A percentile compares a stretch with the other conserved stretches of the same genome.
Evolutionary conservation across 2,329 filamentous ascomycete genomes (phyloP).

Genomic region (Penicillium sp.): DNA sequence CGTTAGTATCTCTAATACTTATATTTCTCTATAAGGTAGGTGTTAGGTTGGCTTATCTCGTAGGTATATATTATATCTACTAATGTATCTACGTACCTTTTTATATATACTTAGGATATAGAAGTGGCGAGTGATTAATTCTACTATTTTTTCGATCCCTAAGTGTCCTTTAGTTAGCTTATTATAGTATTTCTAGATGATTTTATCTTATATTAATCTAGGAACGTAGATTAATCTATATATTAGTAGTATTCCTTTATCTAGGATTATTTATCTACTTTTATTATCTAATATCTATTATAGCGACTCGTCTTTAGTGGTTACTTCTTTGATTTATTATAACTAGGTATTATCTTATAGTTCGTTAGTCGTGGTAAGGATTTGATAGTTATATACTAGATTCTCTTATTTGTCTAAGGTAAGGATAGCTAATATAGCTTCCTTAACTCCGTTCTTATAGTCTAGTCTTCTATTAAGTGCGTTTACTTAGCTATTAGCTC

Average conservation of each 20-base stretch:
- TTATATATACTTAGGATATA: neutral
- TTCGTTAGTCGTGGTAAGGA: neutral
- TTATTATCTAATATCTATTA: neutral
- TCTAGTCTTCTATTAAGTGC: neutral
- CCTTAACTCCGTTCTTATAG: neutral
- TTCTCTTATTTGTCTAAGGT: neutral
- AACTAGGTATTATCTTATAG: neutral
- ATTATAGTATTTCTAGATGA: slow-evolving; percentile 1
- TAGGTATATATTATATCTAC: neutral
- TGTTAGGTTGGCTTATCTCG: neutral
- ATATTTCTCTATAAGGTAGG: neutral
- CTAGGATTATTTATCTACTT: too few species aligned
- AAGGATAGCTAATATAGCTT: neutral
- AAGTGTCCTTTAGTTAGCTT: neutral
- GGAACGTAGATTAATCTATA: slow-evolving; percentile 7
- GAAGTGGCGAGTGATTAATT: neutral
- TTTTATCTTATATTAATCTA: neutral
- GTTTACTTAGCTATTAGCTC: neutral
- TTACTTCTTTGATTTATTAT: neutral
- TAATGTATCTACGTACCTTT: slow-evolving; percentile 3
- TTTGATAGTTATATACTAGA: neutral
- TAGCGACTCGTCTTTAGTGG: too few species aligned
- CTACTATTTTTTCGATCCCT: neutral
- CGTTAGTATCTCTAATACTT: neutral
- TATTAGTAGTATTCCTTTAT: neutral